These are phyloP conservation scores for Tolypocladium amazonense DNA, from an alignment of 2,329 filamentous ascomycete species.

Conservation along the genomic window DNA sequence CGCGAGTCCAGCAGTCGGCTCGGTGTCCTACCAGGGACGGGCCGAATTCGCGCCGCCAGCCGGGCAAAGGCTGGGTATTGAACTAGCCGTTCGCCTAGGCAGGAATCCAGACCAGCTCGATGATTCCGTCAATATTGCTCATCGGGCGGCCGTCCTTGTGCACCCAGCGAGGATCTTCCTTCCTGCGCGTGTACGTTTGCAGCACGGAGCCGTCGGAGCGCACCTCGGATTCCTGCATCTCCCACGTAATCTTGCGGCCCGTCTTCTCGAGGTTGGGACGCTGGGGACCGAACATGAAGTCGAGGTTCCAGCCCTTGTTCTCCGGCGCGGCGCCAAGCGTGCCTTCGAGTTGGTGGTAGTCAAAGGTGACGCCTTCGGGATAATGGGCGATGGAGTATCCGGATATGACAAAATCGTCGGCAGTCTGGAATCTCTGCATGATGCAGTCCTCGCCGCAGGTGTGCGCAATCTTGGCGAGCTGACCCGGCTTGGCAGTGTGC, in stretches of 20 bases:
- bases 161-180: conserved; percentile 43
- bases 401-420: conserved; percentile 43
- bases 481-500: conserved; percentile 42
- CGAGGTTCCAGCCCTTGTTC: conserved; percentile 38
- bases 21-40: background rate
- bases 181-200: conserved; percentile 42
- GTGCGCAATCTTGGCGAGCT: conserved; percentile 46
- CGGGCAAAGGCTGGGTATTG: background rate
- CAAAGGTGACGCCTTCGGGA: conserved; percentile 37
- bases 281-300: conserved; percentile 40
- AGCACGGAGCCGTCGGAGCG: conserved; percentile 37
- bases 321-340: conserved; percentile 39
- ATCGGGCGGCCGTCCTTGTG: conserved; percentile 33
- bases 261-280: conserved; percentile 35
- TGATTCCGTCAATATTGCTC: conserved; percentile 41
- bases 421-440: conserved; percentile 45
- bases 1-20: background rate
- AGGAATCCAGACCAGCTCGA: conserved; percentile 48
- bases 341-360: conserved; percentile 38
- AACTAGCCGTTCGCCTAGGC: conserved; percentile 1
- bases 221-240: conserved; percentile 38
- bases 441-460: conserved; percentile 52
- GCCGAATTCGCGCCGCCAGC: background rate
- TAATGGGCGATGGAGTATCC: conserved; percentile 52
- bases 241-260: conserved; percentile 42